Evolutionary conservation across 371 early-diverging fungal species (phyloP), one percentile per base, ranked within the genome.

Genomic region (Lichtheimia hyalospora): DNA sequence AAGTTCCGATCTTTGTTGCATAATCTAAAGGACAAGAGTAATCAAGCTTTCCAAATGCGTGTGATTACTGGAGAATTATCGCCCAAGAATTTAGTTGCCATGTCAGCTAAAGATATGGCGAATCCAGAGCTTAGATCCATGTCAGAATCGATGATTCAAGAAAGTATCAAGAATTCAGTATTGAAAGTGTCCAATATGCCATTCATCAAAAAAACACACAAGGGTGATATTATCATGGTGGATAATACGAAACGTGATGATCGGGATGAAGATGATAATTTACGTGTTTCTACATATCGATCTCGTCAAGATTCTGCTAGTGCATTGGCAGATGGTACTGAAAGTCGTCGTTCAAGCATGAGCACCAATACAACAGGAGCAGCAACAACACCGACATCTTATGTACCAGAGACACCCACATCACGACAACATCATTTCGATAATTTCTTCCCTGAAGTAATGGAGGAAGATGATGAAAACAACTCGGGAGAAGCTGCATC

Each of bases 21-120:
- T 72, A 91, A 90, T 67, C 73, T 93, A 23, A 90, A 88, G 61
- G 91, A 91, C 69, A 85, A 85, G 67, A 84, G 81, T 60, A 93
- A 92, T 57, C 65, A 79, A 39, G 69, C 68, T 2, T 85, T 93
- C 39, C 88, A 89, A 41, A 56, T 79, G 5, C 74, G 87, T n/a
- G 78, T 93, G 5, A 62, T 89, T n/a, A 81, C 79, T 1, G 88
- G 88, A 12, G 86, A 83, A 40, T 52, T 91, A 39, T 58, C 74
- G 3, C 82, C 89, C 0, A 64, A 68, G 15, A 80, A 74, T n/a
- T 81, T 93, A 10, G 87, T 90, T 41, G 75, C 77, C n/a, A 84
- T 90, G 72, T 80, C 89, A 0, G 81, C 88, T 6, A 87, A 90
- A 56, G 92, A 91, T 49, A 79, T 93, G 66, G 91, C 88, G 2